Base-by-base conservation (phyloP, 2,329 filamentous ascomycete species). In the Aspergillus brasiliensis region DNA sequence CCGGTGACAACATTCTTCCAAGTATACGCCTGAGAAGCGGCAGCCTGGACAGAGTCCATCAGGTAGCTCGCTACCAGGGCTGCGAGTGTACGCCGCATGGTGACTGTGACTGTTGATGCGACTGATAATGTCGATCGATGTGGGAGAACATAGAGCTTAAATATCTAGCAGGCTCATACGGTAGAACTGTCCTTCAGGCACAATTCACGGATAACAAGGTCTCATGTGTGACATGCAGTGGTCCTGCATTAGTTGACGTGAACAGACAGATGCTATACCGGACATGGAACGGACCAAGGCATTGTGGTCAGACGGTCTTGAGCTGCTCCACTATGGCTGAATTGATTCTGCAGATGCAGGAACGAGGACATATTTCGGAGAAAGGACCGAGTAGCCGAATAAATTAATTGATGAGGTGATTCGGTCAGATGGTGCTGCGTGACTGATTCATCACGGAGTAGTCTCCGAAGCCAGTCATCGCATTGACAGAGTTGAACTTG, bases 1-100 rank as follows among this genome's bases (percentile, higher is more conserved):
- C 84, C 84, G 47, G 84, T 82, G 53, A 74, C 75, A 48, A 81
- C 82, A 67, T 82, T 84, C 55, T 81, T 75, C 82, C 81, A 82
- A 21, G 74, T 75, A 44, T 64, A 67, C 3, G 56, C 53, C 51
- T 67, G 61, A 71, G 75, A 49, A 47, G 60, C 60, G 21, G 65
- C 63, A 38, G 54, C 53, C 37, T 60, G 53, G 28, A 57, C 63
- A n/a, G 51, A 27, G 25, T 46, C 51, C 4, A 58, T 13, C 15
- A 62, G 48, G n/a, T 56, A 34, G 44, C 60, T 17, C 25, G 51
- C 56, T 42, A 60, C n/a, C 5, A 58, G n/a, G 40, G 60, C 65
- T 19, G 46, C 28, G 17, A 19, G 1, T 48, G 44, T 48, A 23
- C 21, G 40, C 23, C 44, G 8, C 44, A 48, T 48, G 4, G 6